Base-by-base conservation (phyloP, 2,329 filamentous ascomycete genomes). In the Aspergillus sp. region DNA sequence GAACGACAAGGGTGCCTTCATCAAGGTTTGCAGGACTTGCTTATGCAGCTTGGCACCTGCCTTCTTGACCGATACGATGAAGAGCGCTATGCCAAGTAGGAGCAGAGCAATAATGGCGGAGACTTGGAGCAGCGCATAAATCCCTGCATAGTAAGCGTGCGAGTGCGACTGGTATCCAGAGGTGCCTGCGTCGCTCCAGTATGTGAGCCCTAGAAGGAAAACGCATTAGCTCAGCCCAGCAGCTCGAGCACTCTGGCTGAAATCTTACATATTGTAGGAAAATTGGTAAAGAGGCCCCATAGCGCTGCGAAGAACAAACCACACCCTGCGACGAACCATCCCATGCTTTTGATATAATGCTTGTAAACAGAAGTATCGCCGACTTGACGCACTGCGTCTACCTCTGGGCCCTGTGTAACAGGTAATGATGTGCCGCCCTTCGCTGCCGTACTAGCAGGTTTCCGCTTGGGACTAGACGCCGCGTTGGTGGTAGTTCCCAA, bases 1-100 rank as follows among this genome's bases (percentile, higher is more conserved):
- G 65, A 79, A 81, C 2, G 70, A 71, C 64, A 79, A 67, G 19
- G 75, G 72, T 19, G 77, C 75, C 35, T 66, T 67, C 40, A 62
- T 46, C 17, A 63, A 46, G 11, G 59, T 63, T 15, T 41, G 40
- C 46, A 72, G 56, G 19, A 61, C 61, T 15, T 63, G 56, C 4
- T 62, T 47, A 15, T 47, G 45, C 12, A 47, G 25, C 2, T 35
- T 14, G 6, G 45, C 19, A 4, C 19, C 23, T 52, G 41, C 59
- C 56, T 51, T 63, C 35, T 60, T 59, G 6, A 68, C 57, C 35
- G 62, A 62, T 46, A 66, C 46, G 11, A 65, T 55, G 3, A 66
- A 61, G 6, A 68, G 39, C 25, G 54, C 9, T 27, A 27, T 27
- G 7, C 25, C 25, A 3, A 27, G 25, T 7, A 27, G 25, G 7